Conservation (phyloP, 192 early-diverging fungal species). For the Linnemannia elongata region DNA sequence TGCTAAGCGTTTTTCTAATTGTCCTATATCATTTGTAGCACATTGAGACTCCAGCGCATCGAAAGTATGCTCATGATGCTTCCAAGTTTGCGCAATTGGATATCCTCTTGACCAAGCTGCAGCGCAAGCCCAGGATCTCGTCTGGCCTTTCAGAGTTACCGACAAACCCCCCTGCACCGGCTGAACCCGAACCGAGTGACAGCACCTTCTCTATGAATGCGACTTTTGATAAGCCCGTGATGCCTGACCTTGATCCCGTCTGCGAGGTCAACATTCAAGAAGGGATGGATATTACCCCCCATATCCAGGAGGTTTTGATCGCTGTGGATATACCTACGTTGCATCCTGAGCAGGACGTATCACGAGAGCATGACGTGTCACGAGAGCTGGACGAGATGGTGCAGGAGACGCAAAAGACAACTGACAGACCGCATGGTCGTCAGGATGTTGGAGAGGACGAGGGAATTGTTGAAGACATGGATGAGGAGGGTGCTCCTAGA, state of each 20-base stretch:
- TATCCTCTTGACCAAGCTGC: conserved; percentile 9
- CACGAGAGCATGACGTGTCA: not conserved
- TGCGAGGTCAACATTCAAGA: not conserved
- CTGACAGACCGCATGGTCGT: too few species aligned
- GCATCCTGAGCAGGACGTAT: not conserved
- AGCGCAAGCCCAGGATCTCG: conserved; percentile 19
- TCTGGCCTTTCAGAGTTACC: not conserved
- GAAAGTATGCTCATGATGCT: conserved; percentile 28
- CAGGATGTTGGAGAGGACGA: not conserved
- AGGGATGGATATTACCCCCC: not conserved
- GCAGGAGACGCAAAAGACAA: not conserved
- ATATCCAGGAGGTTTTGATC: not conserved
- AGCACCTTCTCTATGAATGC: not conserved
- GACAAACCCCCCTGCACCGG: not conserved
- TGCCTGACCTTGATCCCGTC: not conserved
- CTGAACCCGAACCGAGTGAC: not conserved
- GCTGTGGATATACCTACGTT: too few species aligned
- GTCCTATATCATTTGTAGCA: conserved; percentile 9
- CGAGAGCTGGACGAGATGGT: not conserved
- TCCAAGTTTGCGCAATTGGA: conserved; percentile 36
- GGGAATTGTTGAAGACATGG: not conserved
- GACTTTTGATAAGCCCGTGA: not conserved
- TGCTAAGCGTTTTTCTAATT: not conserved
- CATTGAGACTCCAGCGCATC: conserved; percentile 23
- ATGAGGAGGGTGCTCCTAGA: not conserved